Evolutionary conservation across 257 asterid genomes (phyloP), one percentile per base, ranked within the genome.

Genomic region (Solanum ossicruentum): DNA sequence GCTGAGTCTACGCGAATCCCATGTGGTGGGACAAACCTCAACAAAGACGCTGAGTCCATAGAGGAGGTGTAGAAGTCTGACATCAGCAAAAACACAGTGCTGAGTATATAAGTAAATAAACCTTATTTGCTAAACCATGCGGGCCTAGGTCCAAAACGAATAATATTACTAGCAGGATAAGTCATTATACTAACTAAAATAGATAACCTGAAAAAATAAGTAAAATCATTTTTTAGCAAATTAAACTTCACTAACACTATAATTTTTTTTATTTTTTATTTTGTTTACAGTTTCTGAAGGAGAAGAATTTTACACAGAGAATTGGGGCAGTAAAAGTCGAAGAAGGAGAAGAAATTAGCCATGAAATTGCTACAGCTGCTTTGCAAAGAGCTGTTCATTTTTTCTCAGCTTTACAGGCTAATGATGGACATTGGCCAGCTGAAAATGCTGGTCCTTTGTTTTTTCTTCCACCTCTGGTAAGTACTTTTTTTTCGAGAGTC

Each of bases 361-460:
- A 90, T 17, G 96, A 93, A 87, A 79, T 88, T 26, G 95, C 97
- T 65, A 88, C 94, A 63, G 18, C 88, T 84, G 79, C 96, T 5
- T 87, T 93, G 72, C 92, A 88, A 36, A 89, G 98, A 58, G 95
- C 93, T 3, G 96, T 91, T 36, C 86, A 86, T 77, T 95, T 95
- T 89, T 93, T 91, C 51, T 90, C 96, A 3, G 98, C 98, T 45
- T 86, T 95, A 91, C 98, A 95, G 89, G 98, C 98, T 12, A 85
- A 81, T 55, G 98, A 95, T 61, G 98, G 98, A 66, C 98, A 95
- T 66, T 95, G 98, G 98, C 97, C 98, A 0, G 97, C 96, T 0
- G 98, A 93, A 90, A 93, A 92, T 58, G 97, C 98, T 3, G 98
- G 98, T 20, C 96, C 98, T 13, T 70, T 95, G 81, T 95, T 87